Evolutionary conservation across 345 rosid genomes (phyloP), one percentile per base, ranked within the genome.

Genomic region (Dipteronia dyeriana): DNA sequence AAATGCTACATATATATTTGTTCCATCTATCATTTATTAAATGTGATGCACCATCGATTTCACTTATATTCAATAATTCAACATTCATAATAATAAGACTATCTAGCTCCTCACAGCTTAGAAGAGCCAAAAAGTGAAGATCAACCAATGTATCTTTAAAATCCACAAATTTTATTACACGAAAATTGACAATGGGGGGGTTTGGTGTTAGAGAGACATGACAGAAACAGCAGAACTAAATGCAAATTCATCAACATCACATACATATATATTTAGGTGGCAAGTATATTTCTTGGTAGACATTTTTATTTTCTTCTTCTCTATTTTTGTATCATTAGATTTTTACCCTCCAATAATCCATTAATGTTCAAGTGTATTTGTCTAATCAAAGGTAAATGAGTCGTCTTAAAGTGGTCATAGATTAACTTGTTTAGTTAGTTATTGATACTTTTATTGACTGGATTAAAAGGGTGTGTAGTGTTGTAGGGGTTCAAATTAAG

Each of bases 181-280:
- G 43, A 80, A 68, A 39, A 73, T 4, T 57, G 75, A 77, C 74
- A 76, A 34, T 34, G 38, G 7, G 38, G 63, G 78, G 81, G 26
- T n/a, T 80, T 80, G 87, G 85, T 80, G 91, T 82, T 82, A 75
- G 87, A 82, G 83, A 82, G 83, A 84, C 83, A 82, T 85, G 92
- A 89, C 66, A 82, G 85, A 78, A 85, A 89, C 92, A 81, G 65
- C 78, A 78, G 85, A 89, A 84, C 92, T 82, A 89, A 65, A 85
- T 85, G 79, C 38, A 69, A 47, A 73, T 72, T 66, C 63, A 80
- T 68, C 63, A 74, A 77, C 81, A 73, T 79, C 71, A 79, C 22
- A 39, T 34, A 34, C 38, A 34, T 34, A n/a, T 19, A 56, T 17
- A 56, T 72, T 83, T 87, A 89, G 92, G 92, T 87, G 85, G 66